Conservation (phyloP, 140 eudicot species). For the Stevia rebaudiana region DNA sequence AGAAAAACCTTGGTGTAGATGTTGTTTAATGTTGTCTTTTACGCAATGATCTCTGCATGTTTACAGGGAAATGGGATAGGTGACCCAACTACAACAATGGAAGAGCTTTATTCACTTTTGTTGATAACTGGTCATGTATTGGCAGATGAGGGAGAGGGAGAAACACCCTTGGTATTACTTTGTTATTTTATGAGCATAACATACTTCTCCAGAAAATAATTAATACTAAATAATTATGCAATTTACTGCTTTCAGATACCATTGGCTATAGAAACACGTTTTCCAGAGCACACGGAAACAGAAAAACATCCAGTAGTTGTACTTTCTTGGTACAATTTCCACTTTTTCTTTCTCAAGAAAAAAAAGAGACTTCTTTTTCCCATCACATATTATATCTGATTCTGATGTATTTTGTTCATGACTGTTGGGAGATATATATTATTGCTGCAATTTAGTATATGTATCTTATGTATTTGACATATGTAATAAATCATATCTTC, state of each 20-base stretch:
- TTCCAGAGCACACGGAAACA: conserved; percentile 39
- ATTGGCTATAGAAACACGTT: conserved; percentile 55
- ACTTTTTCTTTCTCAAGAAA: conserved; percentile 5
- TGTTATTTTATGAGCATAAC: not conserved
- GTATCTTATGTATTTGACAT: not conserved
- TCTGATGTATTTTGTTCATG: conserved; percentile 4
- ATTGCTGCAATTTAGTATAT: not conserved
- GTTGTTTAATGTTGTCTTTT: not conserved
- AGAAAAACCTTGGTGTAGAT: conserved; percentile 5
- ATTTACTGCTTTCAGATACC: conserved; percentile 57
- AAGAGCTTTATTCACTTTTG: conserved; percentile 86
- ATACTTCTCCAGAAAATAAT: not conserved
- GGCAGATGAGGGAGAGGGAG: conserved; percentile 98
- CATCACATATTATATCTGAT: conserved; percentile 3
- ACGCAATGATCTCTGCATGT: conserved; percentile 7
- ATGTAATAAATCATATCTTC: not conserved
- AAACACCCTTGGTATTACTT: conserved; percentile 61
- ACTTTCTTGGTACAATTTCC: conserved; percentile 62
- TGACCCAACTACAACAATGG: conserved; percentile 82
- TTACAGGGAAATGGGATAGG: conserved; percentile 62
- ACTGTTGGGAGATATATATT: not conserved
- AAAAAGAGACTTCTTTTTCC: conserved; percentile 13
- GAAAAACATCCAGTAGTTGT: conserved; percentile 82
- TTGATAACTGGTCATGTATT: conserved; percentile 84
- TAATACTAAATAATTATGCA: conserved; percentile 9